phyloP scores from a whole-genome alignment of 352 stramenopile genomes.

The Globisporangium middletonii region DNA sequence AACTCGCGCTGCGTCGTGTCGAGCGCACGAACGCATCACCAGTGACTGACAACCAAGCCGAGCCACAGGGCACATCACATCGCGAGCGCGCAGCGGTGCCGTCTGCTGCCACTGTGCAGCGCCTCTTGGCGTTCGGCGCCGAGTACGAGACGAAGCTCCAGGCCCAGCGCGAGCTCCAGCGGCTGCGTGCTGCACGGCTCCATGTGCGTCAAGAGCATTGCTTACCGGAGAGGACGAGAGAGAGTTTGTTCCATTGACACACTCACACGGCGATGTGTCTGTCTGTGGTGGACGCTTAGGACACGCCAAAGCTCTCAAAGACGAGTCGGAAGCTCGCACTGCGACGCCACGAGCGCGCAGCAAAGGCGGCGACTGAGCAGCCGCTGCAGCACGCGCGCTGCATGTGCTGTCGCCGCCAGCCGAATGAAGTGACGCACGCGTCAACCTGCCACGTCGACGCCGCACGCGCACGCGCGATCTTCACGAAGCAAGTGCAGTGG shows the following conservation, averaged over 20 bases:
- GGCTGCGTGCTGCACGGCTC: slow-evolving; percentile 21
- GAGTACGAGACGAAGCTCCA: slow-evolving; percentile 39
- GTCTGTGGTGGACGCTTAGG: slow-evolving; percentile 15
- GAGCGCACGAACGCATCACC: background rate
- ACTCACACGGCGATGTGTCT: background rate
- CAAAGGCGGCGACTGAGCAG: slow-evolving; percentile 8
- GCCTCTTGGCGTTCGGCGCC: slow-evolving; percentile 31
- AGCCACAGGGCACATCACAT: background rate
- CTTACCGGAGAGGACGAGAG: background rate
- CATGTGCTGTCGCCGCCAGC: slow-evolving; percentile 16
- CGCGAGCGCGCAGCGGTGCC: background rate
- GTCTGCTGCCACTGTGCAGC: slow-evolving; percentile 15
- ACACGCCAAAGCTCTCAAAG: slow-evolving; percentile 37
- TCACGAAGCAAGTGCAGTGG: slow-evolving; percentile 54
- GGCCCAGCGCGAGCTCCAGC: slow-evolving; percentile 23
- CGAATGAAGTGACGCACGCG: background rate
- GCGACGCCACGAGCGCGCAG: background rate
- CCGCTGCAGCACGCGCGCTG: slow-evolving; percentile 15
- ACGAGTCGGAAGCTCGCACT: slow-evolving; percentile 38
- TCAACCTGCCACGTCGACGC: slow-evolving; percentile 14
- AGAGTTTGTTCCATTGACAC: background rate
- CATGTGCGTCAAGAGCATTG: slow-evolving; percentile 20
- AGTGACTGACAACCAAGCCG: slow-evolving; percentile 6
- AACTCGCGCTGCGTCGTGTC: slow-evolving; percentile 23
- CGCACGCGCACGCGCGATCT: slow-evolving; percentile 37